Evolutionary conservation across 352 stramenopile genomes (phyloP).

Genomic region (Sclerospora graminicola): DNA sequence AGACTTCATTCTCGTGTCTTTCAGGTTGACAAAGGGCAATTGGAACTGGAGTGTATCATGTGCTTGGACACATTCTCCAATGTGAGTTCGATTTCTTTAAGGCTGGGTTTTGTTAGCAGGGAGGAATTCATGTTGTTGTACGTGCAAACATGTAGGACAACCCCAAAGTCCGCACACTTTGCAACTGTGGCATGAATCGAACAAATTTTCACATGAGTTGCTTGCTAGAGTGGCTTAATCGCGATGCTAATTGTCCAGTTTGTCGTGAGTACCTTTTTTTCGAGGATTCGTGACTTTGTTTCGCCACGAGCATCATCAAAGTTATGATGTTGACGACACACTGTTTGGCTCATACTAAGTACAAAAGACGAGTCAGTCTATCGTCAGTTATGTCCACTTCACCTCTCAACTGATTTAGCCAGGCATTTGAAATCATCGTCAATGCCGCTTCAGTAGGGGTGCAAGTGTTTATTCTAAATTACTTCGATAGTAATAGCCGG

Average conservation of each 20-base stretch:
- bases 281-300: slow-evolving; percentile 48
- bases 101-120: too few species aligned
- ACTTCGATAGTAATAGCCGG: slow-evolving; percentile 1
- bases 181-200: slow-evolving; percentile 83
- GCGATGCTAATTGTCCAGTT: slow-evolving; percentile 75
- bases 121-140: neutral
- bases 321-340: slow-evolving; percentile 1
- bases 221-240: slow-evolving; percentile 81
- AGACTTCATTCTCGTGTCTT: neutral
- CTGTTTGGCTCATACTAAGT: neutral
- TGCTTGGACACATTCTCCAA: slow-evolving; percentile 65
- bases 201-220: slow-evolving; percentile 87
- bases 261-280: slow-evolving; percentile 83
- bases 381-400: neutral
- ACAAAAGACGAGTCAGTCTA: slow-evolving; percentile 3
- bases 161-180: slow-evolving; percentile 77
- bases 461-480: neutral
- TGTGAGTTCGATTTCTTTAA: slow-evolving; percentile 15
- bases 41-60: slow-evolving; percentile 83
- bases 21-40: slow-evolving; percentile 44
- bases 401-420: neutral
- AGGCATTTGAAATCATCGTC: neutral
- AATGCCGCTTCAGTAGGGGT: neutral
- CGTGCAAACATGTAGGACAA: slow-evolving; percentile 29
- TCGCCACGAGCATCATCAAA: neutral